Base-by-base conservation (phyloP, 495 filamentous ascomycete species). In the Hapsidospora chrysogenum region DNA sequence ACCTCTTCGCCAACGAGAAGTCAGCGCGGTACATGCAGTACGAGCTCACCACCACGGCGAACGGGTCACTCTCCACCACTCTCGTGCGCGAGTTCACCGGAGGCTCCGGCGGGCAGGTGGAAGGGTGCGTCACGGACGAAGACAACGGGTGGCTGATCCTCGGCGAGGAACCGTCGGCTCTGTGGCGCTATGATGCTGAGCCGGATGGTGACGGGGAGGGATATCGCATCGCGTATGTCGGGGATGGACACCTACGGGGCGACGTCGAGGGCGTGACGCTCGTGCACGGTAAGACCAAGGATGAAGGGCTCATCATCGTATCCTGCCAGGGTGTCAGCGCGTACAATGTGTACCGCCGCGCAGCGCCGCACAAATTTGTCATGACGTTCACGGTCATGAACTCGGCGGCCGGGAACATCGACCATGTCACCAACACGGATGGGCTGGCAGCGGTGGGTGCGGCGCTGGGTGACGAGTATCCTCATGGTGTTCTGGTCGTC, bases 1-100 rank as follows among this genome's bases (percentile, higher is more conserved):
- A 52, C 28, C 46, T 57, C n/a, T 57, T 56, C 21, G 48, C 49
- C 29, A 58, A 57, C 19, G 49, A 54, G 3, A 58, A 57, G 33
- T 45, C 46, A 2, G 49, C 55, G 9, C 42, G 52, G 16, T 52
- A 52, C 32, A 48, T 57, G 14, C 52, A 58, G 31, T 56, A 50
- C 20, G 48, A 52, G 16, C 30, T 57, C 16, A 33, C 47, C 11
- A 11, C 23, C 23, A 46, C 49, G 33, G 46, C 28, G 4, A 38
- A 48, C 16, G 49, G 44, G 9, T 25, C 39, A 4, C 50, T 53
- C n/a, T 33, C 43, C n/a, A 53, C 54, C 5, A 51, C 27, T 1
- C 42, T 58, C 11, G 48, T 56, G 9, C 47, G 52, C 16, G 48
- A 37, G 20, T 59, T 57, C 26, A 44, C 37, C 3, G 54, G 43